Evolutionary conservation across 768 basidiomycete genomes (phyloP), one percentile per base, ranked within the genome.

Genomic region (Serendipita sp.): DNA sequence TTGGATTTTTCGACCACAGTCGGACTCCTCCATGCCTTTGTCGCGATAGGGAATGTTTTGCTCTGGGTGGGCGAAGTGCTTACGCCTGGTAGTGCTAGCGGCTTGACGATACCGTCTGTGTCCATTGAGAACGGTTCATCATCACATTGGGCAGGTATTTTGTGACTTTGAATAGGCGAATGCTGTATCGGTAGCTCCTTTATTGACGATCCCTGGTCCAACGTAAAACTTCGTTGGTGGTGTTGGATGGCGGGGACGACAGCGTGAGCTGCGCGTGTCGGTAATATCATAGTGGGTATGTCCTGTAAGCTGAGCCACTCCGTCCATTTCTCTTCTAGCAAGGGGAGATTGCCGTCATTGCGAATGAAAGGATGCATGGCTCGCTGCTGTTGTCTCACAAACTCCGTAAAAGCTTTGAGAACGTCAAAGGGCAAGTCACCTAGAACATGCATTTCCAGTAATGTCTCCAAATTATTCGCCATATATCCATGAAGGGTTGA

Each of bases 371-470:
- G 85, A 5, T 83, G 78, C 67, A 86, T 86, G 42, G 76, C 75
- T 2, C 74, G 71, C 70, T 99, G 96, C 45, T 79, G 76, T 9
- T 69, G 64, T 17, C 77, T 75, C 1, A 85, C 75, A 65, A 81
- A 85, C 1, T 72, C 68, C 2, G 85, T 76, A 4, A 99, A 79
- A 65, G 85, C 81, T 60, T 80, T 79, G 65, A 95, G 73, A 22
- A 90, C 78, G 34, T 79, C 77, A 17, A 75, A 69, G 1, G 84
- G 77, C 41, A 95, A 78, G 60, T 86, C 85, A 63, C 93, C 88
- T 24, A 99, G 79, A 68, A 94, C 79, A 17, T 80, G 80, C 34
- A 77, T 77, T 69, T 97, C 92, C 20, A 99, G 79, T 58, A 96
- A 78, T 0, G 84, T 82, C 71, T 99, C 96, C 75, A 95, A 76